Evolutionary conservation across 768 basidiomycete species (phyloP).

Genomic region (Suillus variegatus): DNA sequence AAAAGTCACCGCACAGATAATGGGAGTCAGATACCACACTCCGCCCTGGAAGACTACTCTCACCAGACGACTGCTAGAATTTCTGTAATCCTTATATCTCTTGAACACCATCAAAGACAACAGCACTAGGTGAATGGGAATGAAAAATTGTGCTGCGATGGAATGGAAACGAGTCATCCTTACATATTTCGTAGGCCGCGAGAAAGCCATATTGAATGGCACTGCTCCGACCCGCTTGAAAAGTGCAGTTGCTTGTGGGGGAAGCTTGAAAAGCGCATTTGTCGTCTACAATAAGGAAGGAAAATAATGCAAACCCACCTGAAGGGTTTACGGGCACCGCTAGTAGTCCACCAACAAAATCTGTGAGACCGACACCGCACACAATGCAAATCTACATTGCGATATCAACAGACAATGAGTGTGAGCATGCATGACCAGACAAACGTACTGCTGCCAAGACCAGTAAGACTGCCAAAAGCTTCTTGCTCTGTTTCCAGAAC

Average conservation of each 20-base stretch:
- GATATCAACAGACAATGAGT: background rate
- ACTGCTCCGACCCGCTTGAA: background rate
- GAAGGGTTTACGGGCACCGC: background rate
- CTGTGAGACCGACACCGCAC: background rate
- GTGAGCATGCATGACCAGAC: background rate
- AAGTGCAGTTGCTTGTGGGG: slow-evolving; percentile 1
- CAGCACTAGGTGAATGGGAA: background rate
- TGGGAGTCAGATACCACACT: background rate
- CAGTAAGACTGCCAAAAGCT: background rate
- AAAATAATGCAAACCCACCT: background rate
- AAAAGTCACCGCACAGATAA: background rate
- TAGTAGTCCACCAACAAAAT: background rate
- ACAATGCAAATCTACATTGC: background rate
- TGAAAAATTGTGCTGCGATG: background rate
- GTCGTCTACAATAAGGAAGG: background rate
- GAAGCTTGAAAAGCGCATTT: background rate
- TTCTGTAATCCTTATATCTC: background rate
- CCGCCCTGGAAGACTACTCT: background rate
- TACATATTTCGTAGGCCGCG: background rate
- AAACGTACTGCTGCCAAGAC: slow-evolving; percentile 4
- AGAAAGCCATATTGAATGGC: background rate
- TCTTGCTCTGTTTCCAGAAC: slow-evolving; percentile 9
- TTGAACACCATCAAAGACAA: slow-evolving; percentile 2
- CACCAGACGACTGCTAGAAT: background rate
- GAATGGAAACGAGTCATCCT: background rate